Evolutionary conservation across 1,284 basidiomycete genomes (phyloP).

Genomic region (Gymnopus androsaceus): DNA sequence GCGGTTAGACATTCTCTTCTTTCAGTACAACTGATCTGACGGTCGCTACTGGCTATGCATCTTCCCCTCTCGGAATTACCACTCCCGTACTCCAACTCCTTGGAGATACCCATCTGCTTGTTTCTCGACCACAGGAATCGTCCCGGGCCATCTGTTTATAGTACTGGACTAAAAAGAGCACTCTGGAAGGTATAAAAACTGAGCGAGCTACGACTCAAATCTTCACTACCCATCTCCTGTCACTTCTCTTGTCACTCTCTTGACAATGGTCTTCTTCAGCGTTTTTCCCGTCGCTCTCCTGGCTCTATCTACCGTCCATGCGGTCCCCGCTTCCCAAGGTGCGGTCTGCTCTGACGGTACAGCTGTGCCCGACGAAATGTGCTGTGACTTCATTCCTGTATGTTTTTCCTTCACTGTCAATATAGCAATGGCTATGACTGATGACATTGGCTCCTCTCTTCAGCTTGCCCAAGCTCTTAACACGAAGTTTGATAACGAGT

Average conservation of each 20-base stretch:
- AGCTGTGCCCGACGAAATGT: not conserved
- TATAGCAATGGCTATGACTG: not conserved
- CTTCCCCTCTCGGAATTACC: no score
- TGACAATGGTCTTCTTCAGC: not conserved
- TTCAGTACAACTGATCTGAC: no score
- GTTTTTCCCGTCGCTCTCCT: not conserved
- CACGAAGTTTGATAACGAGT: conserved; percentile 2
- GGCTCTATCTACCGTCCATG: not conserved
- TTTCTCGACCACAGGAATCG: no score
- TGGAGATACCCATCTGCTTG: no score
- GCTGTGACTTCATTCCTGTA: conserved; percentile 8
- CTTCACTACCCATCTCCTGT: no score
- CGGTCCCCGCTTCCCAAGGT: not conserved
- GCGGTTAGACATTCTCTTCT: no score
- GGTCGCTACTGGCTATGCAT: no score
- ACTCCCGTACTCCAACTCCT: no score
- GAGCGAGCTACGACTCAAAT: no score
- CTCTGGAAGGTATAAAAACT: no score
- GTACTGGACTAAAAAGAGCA: no score
- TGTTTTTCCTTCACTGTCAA: not conserved
- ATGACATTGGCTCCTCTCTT: not conserved
- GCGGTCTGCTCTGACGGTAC: conserved; percentile 7
- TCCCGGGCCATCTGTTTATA: no score
- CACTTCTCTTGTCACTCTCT: not conserved
- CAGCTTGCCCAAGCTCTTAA: conserved; percentile 7